Evolutionary conservation across 2,329 filamentous ascomycete species (phyloP).

Genomic region (Aspergillus eucalypticola): DNA sequence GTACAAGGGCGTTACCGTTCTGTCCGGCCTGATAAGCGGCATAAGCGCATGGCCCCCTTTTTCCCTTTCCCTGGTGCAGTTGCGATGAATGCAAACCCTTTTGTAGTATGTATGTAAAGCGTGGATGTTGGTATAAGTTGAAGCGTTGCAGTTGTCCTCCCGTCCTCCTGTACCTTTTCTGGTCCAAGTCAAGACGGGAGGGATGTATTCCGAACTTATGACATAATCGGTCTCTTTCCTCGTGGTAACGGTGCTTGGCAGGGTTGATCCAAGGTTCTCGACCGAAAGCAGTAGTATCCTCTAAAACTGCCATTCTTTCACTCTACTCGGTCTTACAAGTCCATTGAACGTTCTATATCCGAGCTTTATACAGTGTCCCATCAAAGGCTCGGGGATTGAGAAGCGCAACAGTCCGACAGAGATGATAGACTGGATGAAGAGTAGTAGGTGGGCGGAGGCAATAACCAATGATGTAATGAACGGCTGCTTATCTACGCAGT

Average conservation of each 20-base stretch:
- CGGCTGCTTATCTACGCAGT: neutral
- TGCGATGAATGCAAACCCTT: neutral
- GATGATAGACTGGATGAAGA: neutral
- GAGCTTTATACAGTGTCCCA: neutral
- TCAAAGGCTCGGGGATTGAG: neutral
- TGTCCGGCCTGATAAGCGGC: neutral
- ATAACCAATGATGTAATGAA: slow-evolving; percentile 1
- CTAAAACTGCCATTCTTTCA: neutral
- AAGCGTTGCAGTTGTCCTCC: neutral
- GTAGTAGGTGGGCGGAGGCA: neutral
- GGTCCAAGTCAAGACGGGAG: too few relatives aligned
- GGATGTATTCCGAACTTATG: neutral
- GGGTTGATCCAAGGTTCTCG: neutral
- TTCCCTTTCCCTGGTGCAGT: neutral
- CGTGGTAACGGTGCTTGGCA: neutral
- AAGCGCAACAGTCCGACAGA: neutral
- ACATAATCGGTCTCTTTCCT: neutral
- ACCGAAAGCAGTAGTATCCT: neutral
- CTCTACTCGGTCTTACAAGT: too few relatives aligned
- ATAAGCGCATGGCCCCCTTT: neutral
- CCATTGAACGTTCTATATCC: neutral
- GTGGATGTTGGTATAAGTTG: neutral
- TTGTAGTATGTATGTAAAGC: too few relatives aligned
- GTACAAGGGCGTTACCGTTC: slow-evolving; percentile 1
- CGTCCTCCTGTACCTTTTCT: neutral